Evolutionary conservation across 2,329 filamentous ascomycete species (phyloP), one percentile per base, ranked within the genome.

Genomic region (Ceratocystis albifundus): DNA sequence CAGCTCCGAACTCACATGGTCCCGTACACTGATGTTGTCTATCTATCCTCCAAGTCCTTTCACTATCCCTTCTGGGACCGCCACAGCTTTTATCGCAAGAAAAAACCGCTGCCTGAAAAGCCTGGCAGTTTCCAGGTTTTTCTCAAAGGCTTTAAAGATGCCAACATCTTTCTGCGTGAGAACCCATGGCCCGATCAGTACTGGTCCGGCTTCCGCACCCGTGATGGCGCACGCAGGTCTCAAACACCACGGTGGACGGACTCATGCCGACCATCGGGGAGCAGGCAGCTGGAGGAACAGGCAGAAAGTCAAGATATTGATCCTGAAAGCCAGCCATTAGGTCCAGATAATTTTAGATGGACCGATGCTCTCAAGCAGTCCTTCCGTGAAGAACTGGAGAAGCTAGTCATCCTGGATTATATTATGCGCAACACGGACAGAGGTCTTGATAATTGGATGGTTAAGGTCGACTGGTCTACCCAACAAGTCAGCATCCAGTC

Each of bases 381-480:
- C 0, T 96, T 99, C 74, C 82, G 94, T 46, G 94, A 99, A 75
- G 89, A 97, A 76, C 81, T 99, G 61, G 94, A 99, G 77, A 97
- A 96, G 76, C 80, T 99, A 6, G 95, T 99, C 25, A 96, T 99
- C 72, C 76, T 99, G 70, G 94, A 99, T 76, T 99, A 99, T 74
- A 96, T 99, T 69, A 99, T 99, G 94, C 85, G 94, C 67, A 99
- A 99, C 73, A 99, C 94, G 1, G 94, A 99, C 74, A 84, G 94
- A 76, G 94, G 94, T 1, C 80, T 96, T 66, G 94, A 99, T 74
- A 99, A 99, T 72, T 99, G 94, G 94, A 99, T 99, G 94, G 91
- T 99, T 73, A 94, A 90, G 75, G 89, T 99, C 41, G 92, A 99
- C 75, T 90, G 86, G 81, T 84, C 90, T 71, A 86, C 83, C 2